phyloP scores from a whole-genome alignment of 2,329 filamentous ascomycete genomes.

The Aspergillus niger region DNA sequence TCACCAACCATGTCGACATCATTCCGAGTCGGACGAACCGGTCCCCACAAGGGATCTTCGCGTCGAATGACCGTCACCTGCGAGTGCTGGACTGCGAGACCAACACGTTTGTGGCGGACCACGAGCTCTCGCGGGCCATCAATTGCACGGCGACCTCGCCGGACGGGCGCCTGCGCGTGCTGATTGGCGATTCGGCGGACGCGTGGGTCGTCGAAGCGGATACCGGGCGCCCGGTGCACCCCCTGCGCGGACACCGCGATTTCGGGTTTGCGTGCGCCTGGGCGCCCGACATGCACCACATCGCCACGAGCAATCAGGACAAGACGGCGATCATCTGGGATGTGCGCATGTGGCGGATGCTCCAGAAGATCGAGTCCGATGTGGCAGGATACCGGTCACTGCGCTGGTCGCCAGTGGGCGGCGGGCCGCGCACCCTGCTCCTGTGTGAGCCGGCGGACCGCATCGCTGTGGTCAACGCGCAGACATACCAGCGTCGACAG shows the following conservation, averaged over 20 bases:
- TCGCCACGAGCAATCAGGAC: constrained; percentile 51
- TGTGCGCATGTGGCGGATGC: constrained; percentile 43
- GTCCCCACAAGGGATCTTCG: constrained; percentile 55
- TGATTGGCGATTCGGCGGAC: constrained; percentile 47
- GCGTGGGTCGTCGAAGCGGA: constrained; percentile 48
- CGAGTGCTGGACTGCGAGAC: constrained; percentile 57
- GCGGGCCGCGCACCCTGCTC: constrained; percentile 46
- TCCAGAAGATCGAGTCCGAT: constrained; percentile 46
- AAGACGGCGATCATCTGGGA: constrained; percentile 51
- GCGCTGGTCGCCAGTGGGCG: constrained; percentile 48
- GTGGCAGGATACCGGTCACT: constrained; percentile 49
- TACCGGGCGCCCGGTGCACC: constrained; percentile 42
- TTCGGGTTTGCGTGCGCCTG: constrained; percentile 51
- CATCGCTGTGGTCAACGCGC: constrained; percentile 48
- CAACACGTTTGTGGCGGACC: constrained; percentile 41
- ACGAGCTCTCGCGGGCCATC: constrained; percentile 43
- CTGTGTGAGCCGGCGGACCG: constrained; percentile 49
- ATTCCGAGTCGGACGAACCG: constrained; percentile 51
- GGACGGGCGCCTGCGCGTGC: constrained; percentile 46
- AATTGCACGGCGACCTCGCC: constrained; percentile 50
- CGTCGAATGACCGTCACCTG: constrained; percentile 59
- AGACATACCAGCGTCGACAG: constrained; percentile 45
- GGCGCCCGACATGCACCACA: constrained; percentile 51
- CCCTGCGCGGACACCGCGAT: constrained; percentile 44
- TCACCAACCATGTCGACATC: constrained; percentile 62